Conservation (phyloP, 768 basidiomycete species). For the Lentinula detonsa region DNA sequence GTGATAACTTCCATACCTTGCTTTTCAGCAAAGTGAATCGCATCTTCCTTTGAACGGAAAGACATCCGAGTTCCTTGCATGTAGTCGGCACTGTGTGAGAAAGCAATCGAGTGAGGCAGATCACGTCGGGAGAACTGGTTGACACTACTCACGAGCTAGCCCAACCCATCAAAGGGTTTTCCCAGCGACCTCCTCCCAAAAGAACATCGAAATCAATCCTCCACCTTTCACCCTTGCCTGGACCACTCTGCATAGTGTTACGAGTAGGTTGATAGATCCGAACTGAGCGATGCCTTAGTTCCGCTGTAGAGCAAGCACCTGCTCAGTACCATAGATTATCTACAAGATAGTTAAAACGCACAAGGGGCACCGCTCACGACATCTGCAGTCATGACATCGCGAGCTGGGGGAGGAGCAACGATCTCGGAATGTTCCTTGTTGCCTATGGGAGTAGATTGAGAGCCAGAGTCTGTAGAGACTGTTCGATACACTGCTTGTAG, state of each 20-base stretch:
- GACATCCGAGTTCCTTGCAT: constrained; percentile 85
- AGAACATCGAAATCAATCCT: constrained; percentile 91
- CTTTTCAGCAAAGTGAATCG: constrained; percentile 93
- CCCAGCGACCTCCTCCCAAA: constrained; percentile 90
- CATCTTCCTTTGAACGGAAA: constrained; percentile 86
- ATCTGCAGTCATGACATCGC: constrained; percentile 73
- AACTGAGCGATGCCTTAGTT: constrained; percentile 82
- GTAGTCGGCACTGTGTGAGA: constrained; percentile 72
- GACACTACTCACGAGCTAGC: constrained; percentile 76
- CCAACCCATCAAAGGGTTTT: constrained; percentile 97
- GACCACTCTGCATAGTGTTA: constrained; percentile 93
- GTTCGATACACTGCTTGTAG: constrained; percentile 1
- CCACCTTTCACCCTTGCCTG: constrained; percentile 84
- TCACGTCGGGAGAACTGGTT: neutral
- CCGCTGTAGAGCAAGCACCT: constrained; percentile 36
- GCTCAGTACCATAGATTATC: constrained; percentile 1
- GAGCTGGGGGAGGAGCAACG: constrained; percentile 38
- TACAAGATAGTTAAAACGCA: constrained; percentile 28
- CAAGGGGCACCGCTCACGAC: constrained; percentile 82
- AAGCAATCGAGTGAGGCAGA: constrained; percentile 3
- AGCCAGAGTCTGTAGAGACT: neutral
- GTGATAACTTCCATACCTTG: constrained; percentile 54
- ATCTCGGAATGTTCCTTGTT: constrained; percentile 28
- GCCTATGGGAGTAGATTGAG: neutral
- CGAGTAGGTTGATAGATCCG: constrained; percentile 91